These are phyloP conservation scores for Psilocybe cyanescens DNA, from an alignment of 768 basidiomycete species.

Conservation along the genomic window DNA sequence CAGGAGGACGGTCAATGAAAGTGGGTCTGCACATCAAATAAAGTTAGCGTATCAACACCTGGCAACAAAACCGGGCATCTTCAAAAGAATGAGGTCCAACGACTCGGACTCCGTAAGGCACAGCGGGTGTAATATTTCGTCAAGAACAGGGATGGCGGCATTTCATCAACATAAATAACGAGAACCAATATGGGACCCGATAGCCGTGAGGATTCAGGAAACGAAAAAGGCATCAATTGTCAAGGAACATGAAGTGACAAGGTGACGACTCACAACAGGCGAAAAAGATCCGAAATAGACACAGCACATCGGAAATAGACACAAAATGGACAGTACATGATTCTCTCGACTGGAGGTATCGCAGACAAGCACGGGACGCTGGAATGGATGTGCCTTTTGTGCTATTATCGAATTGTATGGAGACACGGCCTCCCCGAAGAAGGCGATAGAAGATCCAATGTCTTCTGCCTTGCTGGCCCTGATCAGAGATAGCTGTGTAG, in stretches of 20 bases:
- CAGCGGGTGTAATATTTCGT: background rate
- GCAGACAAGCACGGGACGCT: too few relatives aligned
- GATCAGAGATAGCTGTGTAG: background rate
- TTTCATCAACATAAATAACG: background rate
- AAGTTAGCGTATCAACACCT: background rate
- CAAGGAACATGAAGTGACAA: background rate
- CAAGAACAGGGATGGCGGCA: background rate
- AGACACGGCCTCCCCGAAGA: too few relatives aligned
- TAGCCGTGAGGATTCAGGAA: background rate
- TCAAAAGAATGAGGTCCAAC: background rate
- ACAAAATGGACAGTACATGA: too few relatives aligned
- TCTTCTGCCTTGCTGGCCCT: too few relatives aligned
- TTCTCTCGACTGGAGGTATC: background rate
- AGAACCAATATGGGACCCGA: background rate
- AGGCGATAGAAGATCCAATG: too few relatives aligned
- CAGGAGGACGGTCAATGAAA: too few relatives aligned
- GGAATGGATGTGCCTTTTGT: too few relatives aligned
- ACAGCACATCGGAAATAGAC: constrained; percentile 7
- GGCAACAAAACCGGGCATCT: background rate
- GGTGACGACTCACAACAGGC: constrained; percentile 4
- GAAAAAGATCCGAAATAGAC: constrained; percentile 7
- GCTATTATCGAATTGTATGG: too few relatives aligned
- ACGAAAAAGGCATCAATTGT: constrained; percentile 3
- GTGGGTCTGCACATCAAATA: background rate
- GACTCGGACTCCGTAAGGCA: constrained; percentile 3